These are phyloP conservation scores for Scytalidium lignicola DNA, from an alignment of 2,329 filamentous ascomycete genomes.

Conservation along the genomic window DNA sequence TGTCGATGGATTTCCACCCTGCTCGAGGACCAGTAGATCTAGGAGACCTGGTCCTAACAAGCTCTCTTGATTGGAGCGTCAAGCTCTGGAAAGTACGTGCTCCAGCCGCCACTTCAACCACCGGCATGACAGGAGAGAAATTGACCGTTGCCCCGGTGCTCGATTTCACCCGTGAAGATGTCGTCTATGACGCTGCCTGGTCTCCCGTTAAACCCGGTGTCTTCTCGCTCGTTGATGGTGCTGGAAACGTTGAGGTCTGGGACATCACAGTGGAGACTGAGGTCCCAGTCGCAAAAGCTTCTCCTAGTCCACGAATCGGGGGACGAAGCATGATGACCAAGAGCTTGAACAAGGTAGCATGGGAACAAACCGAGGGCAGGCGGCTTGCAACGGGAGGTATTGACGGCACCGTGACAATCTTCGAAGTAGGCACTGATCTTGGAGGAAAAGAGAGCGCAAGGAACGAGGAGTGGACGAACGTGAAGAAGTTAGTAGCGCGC, in stretches of 20 bases:
- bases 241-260: slow-evolving; percentile 89
- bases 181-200: slow-evolving; percentile 96
- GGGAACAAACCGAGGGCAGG: slow-evolving; percentile 87
- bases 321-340: slow-evolving; percentile 68
- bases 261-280: slow-evolving; percentile 90
- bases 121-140: slow-evolving; percentile 37
- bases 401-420: slow-evolving; percentile 84
- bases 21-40: slow-evolving; percentile 88
- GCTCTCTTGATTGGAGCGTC: slow-evolving; percentile 92
- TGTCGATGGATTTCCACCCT: slow-evolving; percentile 94
- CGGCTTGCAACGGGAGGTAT: slow-evolving; percentile 86
- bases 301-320: slow-evolving; percentile 61
- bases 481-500: slow-evolving; percentile 82
- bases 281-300: slow-evolving; percentile 78
- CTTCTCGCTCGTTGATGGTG: slow-evolving; percentile 90
- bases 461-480: slow-evolving; percentile 85
- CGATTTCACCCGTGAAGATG: slow-evolving; percentile 89
- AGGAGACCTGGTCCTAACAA: slow-evolving; percentile 87
- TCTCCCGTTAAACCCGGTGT: slow-evolving; percentile 90
- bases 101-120: slow-evolving; percentile 65
- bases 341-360: slow-evolving; percentile 89
- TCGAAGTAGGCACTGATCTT: slow-evolving; percentile 79
- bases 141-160: slow-evolving; percentile 67
- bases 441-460: slow-evolving; percentile 80
- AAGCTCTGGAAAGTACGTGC: slow-evolving; percentile 94